Conservation (phyloP, 2,329 filamentous ascomycete species). For the Aspergillus sp. region DNA sequence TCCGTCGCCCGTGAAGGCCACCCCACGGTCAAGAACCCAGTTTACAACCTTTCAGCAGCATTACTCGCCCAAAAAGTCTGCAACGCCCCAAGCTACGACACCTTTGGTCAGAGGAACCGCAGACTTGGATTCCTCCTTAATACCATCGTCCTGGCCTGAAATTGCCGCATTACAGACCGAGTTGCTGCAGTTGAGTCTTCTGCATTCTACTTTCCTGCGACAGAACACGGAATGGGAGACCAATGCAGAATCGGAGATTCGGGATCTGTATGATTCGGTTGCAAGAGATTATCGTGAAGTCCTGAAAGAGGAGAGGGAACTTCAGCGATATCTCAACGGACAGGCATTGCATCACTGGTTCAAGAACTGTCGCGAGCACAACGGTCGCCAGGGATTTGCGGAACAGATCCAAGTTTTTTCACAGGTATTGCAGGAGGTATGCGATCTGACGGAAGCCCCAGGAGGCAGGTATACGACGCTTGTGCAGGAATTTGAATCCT, state of each 20-base stretch:
- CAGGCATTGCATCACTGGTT: slow-evolving; percentile 35
- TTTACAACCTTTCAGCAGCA: slow-evolving; percentile 39
- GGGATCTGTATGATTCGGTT: slow-evolving; percentile 33
- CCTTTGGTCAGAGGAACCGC: slow-evolving; percentile 13
- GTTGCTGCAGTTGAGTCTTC: slow-evolving; percentile 41
- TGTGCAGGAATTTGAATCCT: slow-evolving; percentile 34
- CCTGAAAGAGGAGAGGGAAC: slow-evolving; percentile 29
- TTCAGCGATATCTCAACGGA: slow-evolving; percentile 32
- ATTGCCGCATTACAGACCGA: slow-evolving; percentile 40
- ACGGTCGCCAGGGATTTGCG: slow-evolving; percentile 27
- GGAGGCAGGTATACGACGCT: slow-evolving; percentile 29
- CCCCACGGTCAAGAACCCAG: slow-evolving; percentile 25
- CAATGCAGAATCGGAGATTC: slow-evolving; percentile 27
- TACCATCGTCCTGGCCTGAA: slow-evolving; percentile 33
- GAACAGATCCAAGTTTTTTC: slow-evolving; percentile 40
- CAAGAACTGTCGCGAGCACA: slow-evolving; percentile 27
- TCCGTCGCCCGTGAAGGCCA: slow-evolving; percentile 13
- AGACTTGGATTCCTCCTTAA: slow-evolving; percentile 18
- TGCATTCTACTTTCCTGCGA: slow-evolving; percentile 32
- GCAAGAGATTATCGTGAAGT: slow-evolving; percentile 32
- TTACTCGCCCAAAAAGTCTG: slow-evolving; percentile 37
- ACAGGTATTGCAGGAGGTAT: slow-evolving; percentile 37
- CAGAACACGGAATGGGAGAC: slow-evolving; percentile 30
- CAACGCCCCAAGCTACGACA: slow-evolving; percentile 21
- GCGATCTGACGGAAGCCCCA: slow-evolving; percentile 26